Evolutionary conservation across 495 filamentous ascomycete genomes (phyloP), one percentile per base, ranked within the genome.

Genomic region (Annulohypoxylon moriforme): DNA sequence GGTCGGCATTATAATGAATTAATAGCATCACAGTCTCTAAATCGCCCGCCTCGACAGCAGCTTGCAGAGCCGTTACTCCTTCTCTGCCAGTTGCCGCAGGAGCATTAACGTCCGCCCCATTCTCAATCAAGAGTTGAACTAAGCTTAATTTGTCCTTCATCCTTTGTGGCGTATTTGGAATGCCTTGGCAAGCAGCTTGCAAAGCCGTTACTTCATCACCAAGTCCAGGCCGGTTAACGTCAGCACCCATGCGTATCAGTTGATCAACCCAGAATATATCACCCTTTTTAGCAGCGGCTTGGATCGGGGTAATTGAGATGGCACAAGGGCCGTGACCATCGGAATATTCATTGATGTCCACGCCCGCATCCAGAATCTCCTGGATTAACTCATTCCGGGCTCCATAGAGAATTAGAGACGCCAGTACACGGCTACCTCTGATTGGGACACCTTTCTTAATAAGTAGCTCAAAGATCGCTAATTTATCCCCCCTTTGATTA

Each of bases 231-330:
- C 46, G 33, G 18, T 76, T 73, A 10, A 74, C 58, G 16, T 71
- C 49, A 5, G 68, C 75, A 0, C 75, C 77, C 16, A 18, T 67
- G 6, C 57, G 29, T 2, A 69, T 5, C 13, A 79, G 55, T n/a
- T 72, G 27, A 10, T 57, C 53, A 10, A 74, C 69, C 9, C 77
- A 33, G 4, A 34, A 36, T 6, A 42, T 24, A 49, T 71, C 29
- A 2, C 66, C 57, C 47, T 31, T 38, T 1, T 0, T 5, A 14
- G 66, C 61, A 42, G 71, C 71, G 10, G 58, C 61, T 50, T 73
- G 71, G 20, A 73, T 33, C 6, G 67, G 59, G 4, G 52, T 64
- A 27, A 44, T 18, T 10, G 50, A 49, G 36, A 14, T 14, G 2
- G 11, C 2, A 1, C 2, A 14, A 14, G 10, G 10, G 2, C 11